Conservation (phyloP, 192 early-diverging fungal genomes). For the Funneliformis geosporum region DNA sequence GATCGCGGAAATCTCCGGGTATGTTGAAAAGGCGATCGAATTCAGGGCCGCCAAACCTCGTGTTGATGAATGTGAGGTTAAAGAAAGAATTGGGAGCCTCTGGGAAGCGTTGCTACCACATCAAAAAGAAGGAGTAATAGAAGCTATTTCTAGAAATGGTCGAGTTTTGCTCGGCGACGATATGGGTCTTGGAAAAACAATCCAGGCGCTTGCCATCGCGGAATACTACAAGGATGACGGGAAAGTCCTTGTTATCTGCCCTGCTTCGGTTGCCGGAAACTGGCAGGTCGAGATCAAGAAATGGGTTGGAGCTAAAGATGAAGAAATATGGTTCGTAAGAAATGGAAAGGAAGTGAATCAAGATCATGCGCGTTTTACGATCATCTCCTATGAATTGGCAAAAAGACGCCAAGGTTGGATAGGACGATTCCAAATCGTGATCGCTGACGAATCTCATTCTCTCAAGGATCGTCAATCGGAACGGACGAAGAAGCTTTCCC, state of each 20-base stretch:
- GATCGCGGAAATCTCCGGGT: not conserved
- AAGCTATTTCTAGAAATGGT: slow-evolving; percentile 35
- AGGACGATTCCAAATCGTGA: slow-evolving; percentile 36
- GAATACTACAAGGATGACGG: slow-evolving; percentile 41
- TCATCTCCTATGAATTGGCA: not conserved
- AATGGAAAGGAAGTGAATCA: not conserved
- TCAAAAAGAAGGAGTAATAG: slow-evolving; percentile 44
- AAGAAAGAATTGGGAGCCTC: slow-evolving; percentile 22
- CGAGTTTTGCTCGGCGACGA: slow-evolving; percentile 47
- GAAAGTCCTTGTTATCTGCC: slow-evolving; percentile 53
- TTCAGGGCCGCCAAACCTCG: not conserved
- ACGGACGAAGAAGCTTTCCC: slow-evolving; percentile 42
- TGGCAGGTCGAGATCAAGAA: slow-evolving; percentile 49
- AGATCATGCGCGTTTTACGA: not conserved
- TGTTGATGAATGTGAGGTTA: not conserved
- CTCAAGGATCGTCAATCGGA: slow-evolving; percentile 46
- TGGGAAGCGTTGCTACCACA: slow-evolving; percentile 34
- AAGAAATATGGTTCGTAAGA: slow-evolving; percentile 32
- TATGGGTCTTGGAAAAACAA: slow-evolving; percentile 50
- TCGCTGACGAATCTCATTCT: slow-evolving; percentile 49
- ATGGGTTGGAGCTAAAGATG: slow-evolving; percentile 44
- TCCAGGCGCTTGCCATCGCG: slow-evolving; percentile 46
- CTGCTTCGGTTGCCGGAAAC: slow-evolving; percentile 39
- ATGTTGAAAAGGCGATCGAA: not conserved
- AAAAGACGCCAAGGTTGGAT: not conserved